Conservation (phyloP, 805 yeast species). For the Blastobotrys mokoenaii region DNA sequence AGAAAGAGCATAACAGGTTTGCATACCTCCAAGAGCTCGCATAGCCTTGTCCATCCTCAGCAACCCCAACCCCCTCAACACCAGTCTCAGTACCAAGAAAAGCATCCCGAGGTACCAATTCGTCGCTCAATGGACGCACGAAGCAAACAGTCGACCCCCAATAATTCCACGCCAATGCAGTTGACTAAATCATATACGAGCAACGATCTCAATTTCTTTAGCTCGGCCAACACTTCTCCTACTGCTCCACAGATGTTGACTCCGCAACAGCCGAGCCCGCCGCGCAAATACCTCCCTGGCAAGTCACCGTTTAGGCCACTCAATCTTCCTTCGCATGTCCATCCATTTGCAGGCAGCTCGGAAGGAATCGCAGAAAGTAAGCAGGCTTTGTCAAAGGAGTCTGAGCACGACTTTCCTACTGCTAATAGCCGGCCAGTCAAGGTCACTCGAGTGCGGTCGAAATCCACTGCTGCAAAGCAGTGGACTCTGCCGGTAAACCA, state of each 20-base stretch:
- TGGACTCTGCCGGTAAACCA: conserved; percentile 1
- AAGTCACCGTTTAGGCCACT: conserved; percentile 15
- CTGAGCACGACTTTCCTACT: neutral
- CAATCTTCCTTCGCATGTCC: conserved; percentile 12
- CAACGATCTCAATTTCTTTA: conserved; percentile 5
- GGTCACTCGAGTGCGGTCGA: conserved; percentile 10
- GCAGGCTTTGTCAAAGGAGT: neutral
- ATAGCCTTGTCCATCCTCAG: neutral
- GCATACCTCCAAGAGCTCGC: neutral
- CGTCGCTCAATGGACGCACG: no score
- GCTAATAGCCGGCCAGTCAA: neutral
- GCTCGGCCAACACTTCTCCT: no score
- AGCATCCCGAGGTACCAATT: no score
- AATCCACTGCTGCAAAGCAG: conserved; percentile 13
- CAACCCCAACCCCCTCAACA: neutral
- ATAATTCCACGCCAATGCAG: neutral
- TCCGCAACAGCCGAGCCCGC: neutral
- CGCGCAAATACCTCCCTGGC: neutral
- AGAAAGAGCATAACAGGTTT: no score
- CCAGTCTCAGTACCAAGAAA: no score
- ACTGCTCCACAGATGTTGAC: no score
- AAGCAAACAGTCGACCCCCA: neutral
- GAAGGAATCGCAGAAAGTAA: neutral
- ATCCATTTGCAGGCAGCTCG: conserved; percentile 6
- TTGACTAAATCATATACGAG: conserved; percentile 10